phyloP scores from a whole-genome alignment of 1,139 yeast genomes.

The Protomyces inundatus region DNA sequence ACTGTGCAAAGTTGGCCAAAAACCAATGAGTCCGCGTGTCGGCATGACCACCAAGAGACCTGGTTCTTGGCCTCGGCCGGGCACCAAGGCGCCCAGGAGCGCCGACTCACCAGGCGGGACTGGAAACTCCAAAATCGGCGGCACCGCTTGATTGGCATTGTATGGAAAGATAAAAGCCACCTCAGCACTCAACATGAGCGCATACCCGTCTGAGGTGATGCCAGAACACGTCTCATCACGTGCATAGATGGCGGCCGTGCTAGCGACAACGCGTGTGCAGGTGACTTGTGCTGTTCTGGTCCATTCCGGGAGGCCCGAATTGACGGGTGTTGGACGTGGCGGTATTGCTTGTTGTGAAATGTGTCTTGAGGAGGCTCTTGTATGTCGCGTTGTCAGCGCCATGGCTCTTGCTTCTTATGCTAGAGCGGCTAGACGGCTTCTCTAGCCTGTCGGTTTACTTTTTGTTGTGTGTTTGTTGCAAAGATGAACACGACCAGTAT shows the following conservation, averaged over 20 bases:
- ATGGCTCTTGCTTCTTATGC: too few relatives aligned
- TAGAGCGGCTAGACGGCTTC: too few relatives aligned
- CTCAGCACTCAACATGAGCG: slow-evolving; percentile 27
- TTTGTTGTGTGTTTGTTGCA: too few relatives aligned
- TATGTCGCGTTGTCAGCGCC: too few relatives aligned
- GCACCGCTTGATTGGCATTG: slow-evolving; percentile 54
- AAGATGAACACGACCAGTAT: too few relatives aligned
- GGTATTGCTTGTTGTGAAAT: background rate
- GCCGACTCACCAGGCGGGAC: slow-evolving; percentile 37
- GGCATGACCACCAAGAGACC: slow-evolving; percentile 62
- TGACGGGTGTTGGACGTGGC: background rate
- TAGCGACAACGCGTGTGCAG: slow-evolving; percentile 56
- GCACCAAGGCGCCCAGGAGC: slow-evolving; percentile 57
- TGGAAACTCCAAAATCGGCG: slow-evolving; percentile 49
- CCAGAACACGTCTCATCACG: slow-evolving; percentile 27
- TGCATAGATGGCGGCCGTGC: slow-evolving; percentile 44
- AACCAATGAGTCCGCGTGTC: slow-evolving; percentile 34
- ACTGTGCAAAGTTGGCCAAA: slow-evolving; percentile 19
- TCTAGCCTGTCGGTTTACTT: too few relatives aligned
- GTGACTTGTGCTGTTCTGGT: slow-evolving; percentile 58
- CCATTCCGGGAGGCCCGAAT: slow-evolving; percentile 45
- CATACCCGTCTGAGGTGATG: slow-evolving; percentile 9
- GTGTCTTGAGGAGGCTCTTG: too few relatives aligned
- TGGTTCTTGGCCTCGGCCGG: slow-evolving; percentile 63
- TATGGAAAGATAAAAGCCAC: slow-evolving; percentile 64